phyloP scores from a whole-genome alignment of 306 rosid species.

The Pyrus communis region DNA sequence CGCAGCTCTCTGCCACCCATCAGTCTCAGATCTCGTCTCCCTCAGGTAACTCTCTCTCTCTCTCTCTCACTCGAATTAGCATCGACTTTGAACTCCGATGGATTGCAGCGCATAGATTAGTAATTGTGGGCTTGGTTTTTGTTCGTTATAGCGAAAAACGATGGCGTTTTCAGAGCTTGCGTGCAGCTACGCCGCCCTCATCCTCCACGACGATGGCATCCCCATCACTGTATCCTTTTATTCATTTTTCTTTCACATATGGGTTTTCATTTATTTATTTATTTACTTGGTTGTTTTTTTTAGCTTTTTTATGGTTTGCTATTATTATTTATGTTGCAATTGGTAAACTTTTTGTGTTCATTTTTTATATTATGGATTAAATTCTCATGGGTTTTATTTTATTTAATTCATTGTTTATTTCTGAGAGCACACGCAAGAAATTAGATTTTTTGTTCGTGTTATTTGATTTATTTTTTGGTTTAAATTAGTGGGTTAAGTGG shows the following conservation, averaged over 20 bases:
- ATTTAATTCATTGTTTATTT: neutral
- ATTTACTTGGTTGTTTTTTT: neutral
- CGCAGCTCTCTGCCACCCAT: neutral
- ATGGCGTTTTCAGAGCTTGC: slow-evolving; percentile 60
- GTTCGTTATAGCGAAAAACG: slow-evolving; percentile 10
- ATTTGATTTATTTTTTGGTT: neutral
- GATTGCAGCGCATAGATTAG: neutral
- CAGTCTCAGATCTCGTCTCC: neutral
- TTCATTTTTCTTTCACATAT: neutral
- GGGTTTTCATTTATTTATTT: neutral
- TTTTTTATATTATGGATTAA: neutral
- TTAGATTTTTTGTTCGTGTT: neutral
- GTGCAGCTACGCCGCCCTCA: slow-evolving; percentile 54
- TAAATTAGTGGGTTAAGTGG: neutral
- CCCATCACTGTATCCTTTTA: slow-evolving; percentile 53
- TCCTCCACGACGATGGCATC: slow-evolving; percentile 57
- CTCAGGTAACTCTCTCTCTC: neutral
- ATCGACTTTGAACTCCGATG: neutral
- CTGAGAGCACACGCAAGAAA: neutral
- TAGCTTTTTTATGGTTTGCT: neutral
- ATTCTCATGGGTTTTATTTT: neutral
- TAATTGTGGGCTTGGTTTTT: neutral
- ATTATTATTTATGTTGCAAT: neutral
- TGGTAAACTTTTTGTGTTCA: neutral
- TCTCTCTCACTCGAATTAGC: neutral